Evolutionary conservation across 2,329 filamentous ascomycete species (phyloP), one percentile per base, ranked within the genome.

Genomic region (Aureobasidium lini): DNA sequence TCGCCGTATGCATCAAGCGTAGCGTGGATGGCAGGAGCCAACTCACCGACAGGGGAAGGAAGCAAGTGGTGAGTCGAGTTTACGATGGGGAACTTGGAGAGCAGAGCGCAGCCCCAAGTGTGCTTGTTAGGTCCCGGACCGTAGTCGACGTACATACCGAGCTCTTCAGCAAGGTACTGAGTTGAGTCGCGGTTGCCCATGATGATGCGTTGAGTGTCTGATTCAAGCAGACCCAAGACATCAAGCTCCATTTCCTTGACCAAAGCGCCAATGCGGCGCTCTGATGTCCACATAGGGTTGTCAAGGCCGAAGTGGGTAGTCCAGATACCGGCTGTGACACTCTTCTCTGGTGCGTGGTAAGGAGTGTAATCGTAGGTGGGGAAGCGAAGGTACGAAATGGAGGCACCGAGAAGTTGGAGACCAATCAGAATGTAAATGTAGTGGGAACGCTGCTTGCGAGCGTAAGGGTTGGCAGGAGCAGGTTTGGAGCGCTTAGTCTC

Each of bases 131-230:
- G 94, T 1, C 94, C 94, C 32, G 94, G 94, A 59, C 94, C 94
- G 69, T 91, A 96, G 76, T 99, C 94, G 52, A 95, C 92, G 70
- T 96, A 99, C 94, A 99, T 99, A 66, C 94, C 94, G 10, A 99
- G 82, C 65, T 99, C 92, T 72, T 97, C 93, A 18, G 94, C 92
- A 8, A 99, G 82, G 75, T 90, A 95, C 71, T 97, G 94, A 1
- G 94, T 96, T 8, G 90, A 88, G 71, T 99, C 94, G 65, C 94
- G 88, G 76, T 97, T 99, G 69, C 94, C 94, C 94, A 97, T 99
- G 78, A 99, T 99, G 76, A 99, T 96, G 66, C 93, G 89, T 76
- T 99, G 94, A 37, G 90, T 82, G 71, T 99, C 94, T 0, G 88
- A 89, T 74, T 99, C 94, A 0, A 99, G 81, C 18, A 99, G 82